Evolutionary conservation across 139 green algal genomes (phyloP), one percentile per base, ranked within the genome.

Genomic region (Chlorella sp.): DNA sequence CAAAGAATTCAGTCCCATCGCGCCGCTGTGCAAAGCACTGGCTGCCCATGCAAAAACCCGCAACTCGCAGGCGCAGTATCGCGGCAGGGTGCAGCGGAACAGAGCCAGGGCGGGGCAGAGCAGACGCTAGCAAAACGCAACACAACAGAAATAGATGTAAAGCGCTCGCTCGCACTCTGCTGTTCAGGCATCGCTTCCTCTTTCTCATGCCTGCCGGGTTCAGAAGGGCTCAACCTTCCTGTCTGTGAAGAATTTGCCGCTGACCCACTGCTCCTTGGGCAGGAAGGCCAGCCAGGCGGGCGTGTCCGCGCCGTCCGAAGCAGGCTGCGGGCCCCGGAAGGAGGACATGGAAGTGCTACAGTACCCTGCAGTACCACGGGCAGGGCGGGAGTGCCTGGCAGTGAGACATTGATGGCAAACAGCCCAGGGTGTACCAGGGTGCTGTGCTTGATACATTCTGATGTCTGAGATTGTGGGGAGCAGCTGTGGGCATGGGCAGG

Each of bases 231-330:
- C 73, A 60, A 92, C 66, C 80, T 88, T 68, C 30, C 93, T 86
- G 53, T 95, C 90, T 36, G 73, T 84, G 75, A 87, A 95, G 40
- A 94, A 92, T 3, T 86, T 87, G 2, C 93, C 93, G 12, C 83
- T 93, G 16, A 61, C 61, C 16, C 81, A 73, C 26, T 92, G 84
- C 7, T 53, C 37, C 12, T 90, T 89, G 0, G 90, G 83, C 39
- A 90, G 89, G 40, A 95, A 88, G 0, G 94, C 93, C 36, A 96
- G 89, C 94, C 93, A 96, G 11, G 92, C 90, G 3, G 95, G 92
- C 32, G 95, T 97, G 78, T 97, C 94, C 1, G 95, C 95, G 0
- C 95, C 95, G 37, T 95, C 64, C 1, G 81, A 80, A 0, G 92
- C 85, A 4, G 90, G 92, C 88, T 93, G 94, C 36, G 80, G 85